Evolutionary conservation across 768 basidiomycete genomes (phyloP), one percentile per base, ranked within the genome.

Genomic region (Sutorius australiensis): DNA sequence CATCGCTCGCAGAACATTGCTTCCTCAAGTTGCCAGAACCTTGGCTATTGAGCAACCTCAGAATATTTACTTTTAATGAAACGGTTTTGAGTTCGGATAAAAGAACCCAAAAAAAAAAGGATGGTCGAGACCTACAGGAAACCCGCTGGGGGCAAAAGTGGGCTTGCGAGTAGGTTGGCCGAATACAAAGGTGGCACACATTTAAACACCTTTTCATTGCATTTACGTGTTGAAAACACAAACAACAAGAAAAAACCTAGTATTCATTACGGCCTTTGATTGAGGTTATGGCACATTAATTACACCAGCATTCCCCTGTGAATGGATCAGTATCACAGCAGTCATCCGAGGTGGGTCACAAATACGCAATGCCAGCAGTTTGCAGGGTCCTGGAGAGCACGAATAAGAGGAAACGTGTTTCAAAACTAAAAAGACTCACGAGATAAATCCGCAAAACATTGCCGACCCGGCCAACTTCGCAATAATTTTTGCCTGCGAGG

Each of bases 391-490:
- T 73, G 16, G 38, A 54, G 11, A 24, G 47, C 14, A 40, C 1
- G 5, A 40, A 36, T 42, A 19, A 53, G 34, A 60, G 40, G 31
- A 30, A 21, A n/a, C 14, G 17, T 17, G 10, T 6, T 28, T 12
- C 13, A 27, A 46, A 51, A 30, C 2, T 0, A 30, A 34, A 27
- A 4, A 38, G 6, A 45, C 66, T 61, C 36, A 67, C 73, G 82
- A 79, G 53, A 87, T 73, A 65, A 87, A 87, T 6, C 86, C 86
- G 58, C 80, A 86, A 40, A 84, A 66, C 81, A 87, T 83, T 9
- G 86, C 85, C 54, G 85, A 87, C 16, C 74, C 56, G 16, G 89
- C 87, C 44, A 84, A 75, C 9, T 75, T 77, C 28, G 87, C 84
- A 60, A 95, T 94, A 57, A 80, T 73, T 63, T 80, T 87, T 50